Percentiles rank a stretch among this genome's conserved stretches.
These are phyloP conservation scores for Leptographium radiaticola DNA, from an alignment of 2,329 filamentous ascomycete genomes.

Conservation along the genomic window DNA sequence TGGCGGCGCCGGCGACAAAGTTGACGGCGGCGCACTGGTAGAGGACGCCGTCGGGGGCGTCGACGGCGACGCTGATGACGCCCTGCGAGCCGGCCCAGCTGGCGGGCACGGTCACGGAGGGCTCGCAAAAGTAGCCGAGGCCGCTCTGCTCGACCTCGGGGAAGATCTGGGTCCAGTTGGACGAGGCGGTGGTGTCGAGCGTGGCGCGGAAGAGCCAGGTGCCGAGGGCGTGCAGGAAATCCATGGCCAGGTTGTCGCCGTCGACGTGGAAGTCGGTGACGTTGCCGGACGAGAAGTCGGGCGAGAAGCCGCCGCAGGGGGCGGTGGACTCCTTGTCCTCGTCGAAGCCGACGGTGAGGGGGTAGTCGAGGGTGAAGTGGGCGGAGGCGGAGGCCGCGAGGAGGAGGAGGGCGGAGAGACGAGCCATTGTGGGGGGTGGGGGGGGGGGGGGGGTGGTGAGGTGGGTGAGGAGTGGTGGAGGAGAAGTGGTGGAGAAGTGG, in stretches of 20 bases:
- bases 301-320: constrained; percentile 42
- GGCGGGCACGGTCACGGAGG: constrained; percentile 31
- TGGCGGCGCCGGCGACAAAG: constrained; percentile 32
- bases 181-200: constrained; percentile 29
- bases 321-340: constrained; percentile 29
- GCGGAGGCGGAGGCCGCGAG: constrained; percentile 29
- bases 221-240: constrained; percentile 35
- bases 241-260: constrained; percentile 37
- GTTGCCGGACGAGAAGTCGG: constrained; percentile 26
- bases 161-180: constrained; percentile 42
- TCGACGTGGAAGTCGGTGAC: constrained; percentile 41
- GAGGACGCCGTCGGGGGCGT: constrained; percentile 41
- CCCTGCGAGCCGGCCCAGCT: constrained; percentile 42
- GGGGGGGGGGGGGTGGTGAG: background rate
- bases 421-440: constrained; percentile 18
- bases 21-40: constrained; percentile 31
- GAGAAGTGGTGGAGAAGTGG: background rate
- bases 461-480: background rate
- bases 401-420: constrained; percentile 20
- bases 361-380: constrained; percentile 42
- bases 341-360: constrained; percentile 31
- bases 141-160: constrained; percentile 41
- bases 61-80: constrained; percentile 36
- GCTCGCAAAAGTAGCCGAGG: constrained; percentile 40
- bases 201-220: constrained; percentile 47